phyloP scores from a whole-genome alignment of 768 basidiomycete genomes.

The Suillus occidentalis region DNA sequence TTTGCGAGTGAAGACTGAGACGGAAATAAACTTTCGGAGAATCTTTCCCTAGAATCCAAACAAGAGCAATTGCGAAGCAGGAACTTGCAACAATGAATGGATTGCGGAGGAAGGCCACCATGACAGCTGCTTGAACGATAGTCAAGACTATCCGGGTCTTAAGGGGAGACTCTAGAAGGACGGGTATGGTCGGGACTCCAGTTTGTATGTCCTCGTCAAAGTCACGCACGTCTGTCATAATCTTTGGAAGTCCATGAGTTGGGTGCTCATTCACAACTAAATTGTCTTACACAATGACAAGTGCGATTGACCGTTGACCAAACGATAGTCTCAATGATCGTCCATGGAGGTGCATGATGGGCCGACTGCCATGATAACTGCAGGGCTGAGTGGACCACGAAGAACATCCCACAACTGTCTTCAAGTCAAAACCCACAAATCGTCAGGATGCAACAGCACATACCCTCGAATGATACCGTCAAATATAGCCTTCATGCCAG shows the following conservation, averaged over 20 bases:
- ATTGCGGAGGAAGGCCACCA: neutral
- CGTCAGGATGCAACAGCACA: neutral
- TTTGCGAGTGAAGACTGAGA: neutral
- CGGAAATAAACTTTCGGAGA: neutral
- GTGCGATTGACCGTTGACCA: neutral
- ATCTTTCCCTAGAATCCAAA: neutral
- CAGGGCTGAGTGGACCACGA: neutral
- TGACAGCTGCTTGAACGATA: neutral
- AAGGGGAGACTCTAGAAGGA: neutral
- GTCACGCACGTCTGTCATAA: neutral
- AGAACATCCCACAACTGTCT: neutral
- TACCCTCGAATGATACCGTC: neutral
- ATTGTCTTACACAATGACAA: neutral
- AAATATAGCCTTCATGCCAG: constrained; percentile 1
- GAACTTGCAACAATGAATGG: neutral
- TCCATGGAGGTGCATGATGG: neutral
- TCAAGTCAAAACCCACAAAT: neutral
- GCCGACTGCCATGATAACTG: neutral
- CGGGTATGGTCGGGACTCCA: neutral
- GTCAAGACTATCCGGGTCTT: neutral
- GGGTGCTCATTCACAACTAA: no score
- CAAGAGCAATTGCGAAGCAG: neutral
- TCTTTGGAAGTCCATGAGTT: neutral
- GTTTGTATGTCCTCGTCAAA: neutral
- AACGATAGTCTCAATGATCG: neutral